These are phyloP conservation scores for Cladophialophora bantiana DNA, from an alignment of 2,329 filamentous ascomycete genomes.

Conservation along the genomic window DNA sequence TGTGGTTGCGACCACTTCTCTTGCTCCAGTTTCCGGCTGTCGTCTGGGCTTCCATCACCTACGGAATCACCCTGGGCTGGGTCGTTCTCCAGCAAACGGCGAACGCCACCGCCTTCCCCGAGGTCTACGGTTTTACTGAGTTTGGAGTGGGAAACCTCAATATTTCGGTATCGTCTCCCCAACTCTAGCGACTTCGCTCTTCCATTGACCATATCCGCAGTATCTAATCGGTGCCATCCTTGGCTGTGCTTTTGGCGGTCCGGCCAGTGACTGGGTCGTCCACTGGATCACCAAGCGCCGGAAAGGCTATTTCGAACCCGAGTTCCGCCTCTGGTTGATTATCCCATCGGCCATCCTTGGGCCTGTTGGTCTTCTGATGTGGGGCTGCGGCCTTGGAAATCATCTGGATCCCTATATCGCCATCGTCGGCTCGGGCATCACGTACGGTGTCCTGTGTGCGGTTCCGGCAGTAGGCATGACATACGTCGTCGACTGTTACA, in stretches of 20 bases:
- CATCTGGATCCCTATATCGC: conserved; percentile 11
- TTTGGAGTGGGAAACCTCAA: conserved; percentile 26
- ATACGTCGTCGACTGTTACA: conserved; percentile 27
- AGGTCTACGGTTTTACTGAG: conserved; percentile 14
- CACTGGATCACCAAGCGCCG: conserved; percentile 52
- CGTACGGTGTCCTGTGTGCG: conserved; percentile 24
- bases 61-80: conserved; percentile 25
- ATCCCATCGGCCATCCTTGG: conserved; percentile 13
- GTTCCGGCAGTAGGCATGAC: conserved; percentile 20
- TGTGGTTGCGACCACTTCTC: conserved; percentile 15
- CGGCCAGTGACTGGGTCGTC: conserved; percentile 14
- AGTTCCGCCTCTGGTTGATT: conserved; percentile 54
- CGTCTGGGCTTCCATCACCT: conserved; percentile 11
- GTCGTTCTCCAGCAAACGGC: conserved; percentile 20
- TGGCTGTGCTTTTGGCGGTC: conserved; percentile 20
- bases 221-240: conserved; percentile 12
- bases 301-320: conserved; percentile 56
- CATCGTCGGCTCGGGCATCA: conserved; percentile 19
- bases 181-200: neutral
- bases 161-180: conserved; percentile 8
- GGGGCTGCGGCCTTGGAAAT: conserved; percentile 9
- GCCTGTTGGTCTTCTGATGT: conserved; percentile 21
- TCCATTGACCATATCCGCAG: neutral
- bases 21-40: conserved; percentile 13
- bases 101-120: conserved; percentile 18